Conservation (phyloP, 257 asterid genomes). For the Petunia secreta region DNA sequence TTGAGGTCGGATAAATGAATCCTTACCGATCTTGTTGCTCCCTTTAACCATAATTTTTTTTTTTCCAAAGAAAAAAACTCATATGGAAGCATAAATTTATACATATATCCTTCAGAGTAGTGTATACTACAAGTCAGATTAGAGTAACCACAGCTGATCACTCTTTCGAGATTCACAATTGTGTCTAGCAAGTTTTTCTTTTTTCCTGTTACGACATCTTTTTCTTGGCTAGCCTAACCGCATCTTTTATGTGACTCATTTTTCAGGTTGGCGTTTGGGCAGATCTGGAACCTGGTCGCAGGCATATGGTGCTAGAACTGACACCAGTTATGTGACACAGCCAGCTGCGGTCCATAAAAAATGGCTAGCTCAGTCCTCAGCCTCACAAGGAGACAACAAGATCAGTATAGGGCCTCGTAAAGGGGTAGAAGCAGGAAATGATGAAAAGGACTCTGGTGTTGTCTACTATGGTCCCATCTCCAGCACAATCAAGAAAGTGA, state of each 20-base stretch:
- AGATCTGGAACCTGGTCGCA: constrained; percentile 32
- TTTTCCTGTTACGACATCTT: not conserved
- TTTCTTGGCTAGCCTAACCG: not conserved
- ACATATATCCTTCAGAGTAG: no score
- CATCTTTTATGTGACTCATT: not conserved
- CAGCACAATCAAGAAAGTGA: constrained; percentile 80
- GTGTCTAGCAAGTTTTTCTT: no score
- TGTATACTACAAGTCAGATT: no score
- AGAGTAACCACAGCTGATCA: no score
- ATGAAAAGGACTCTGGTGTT: constrained; percentile 50
- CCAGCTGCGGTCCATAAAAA: constrained; percentile 43
- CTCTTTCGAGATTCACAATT: no score
- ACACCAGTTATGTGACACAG: constrained; percentile 31
- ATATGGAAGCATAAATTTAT: no score
- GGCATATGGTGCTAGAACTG: constrained; percentile 26
- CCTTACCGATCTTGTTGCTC: no score
- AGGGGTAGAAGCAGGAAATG: constrained; percentile 44
- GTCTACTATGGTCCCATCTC: constrained; percentile 85
- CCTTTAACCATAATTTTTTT: no score
- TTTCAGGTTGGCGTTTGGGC: constrained; percentile 50
- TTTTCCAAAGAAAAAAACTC: no score
- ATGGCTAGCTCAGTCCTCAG: constrained; percentile 54
- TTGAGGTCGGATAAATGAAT: no score
- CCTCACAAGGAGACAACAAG: constrained; percentile 52
- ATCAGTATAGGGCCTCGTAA: constrained; percentile 65